Evolutionary conservation across 768 basidiomycete genomes (phyloP), one percentile per base, ranked within the genome.

Genomic region (Saitozyma sp.): DNA sequence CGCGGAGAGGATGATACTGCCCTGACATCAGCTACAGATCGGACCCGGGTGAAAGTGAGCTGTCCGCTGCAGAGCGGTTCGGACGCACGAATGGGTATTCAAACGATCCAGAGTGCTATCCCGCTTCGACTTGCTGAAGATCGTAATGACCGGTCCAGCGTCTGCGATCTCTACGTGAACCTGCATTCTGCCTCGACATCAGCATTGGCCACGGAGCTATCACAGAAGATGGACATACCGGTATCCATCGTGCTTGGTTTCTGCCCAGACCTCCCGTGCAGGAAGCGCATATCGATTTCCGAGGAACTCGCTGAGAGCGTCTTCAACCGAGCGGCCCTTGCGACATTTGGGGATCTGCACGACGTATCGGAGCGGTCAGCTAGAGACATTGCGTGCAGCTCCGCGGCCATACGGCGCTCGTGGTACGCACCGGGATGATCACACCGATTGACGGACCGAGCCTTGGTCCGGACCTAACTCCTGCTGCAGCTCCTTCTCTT

Each of bases 181-280:
- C 69, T 97, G 93, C 58, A 92, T 88, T n/a, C 81, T 82, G 58
- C 13, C 10, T 11, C 14, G n/a, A 5, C 5, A 2, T 55, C 16
- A 59, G 46, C 41, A 16, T 17, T 16, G 48, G 16, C 14, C 13
- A 39, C 10, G 11, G 40, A 38, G 8, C 9, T 16, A 49, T 0
- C 19, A 58, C 9, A 50, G 8, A 14, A 16, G 42, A 50, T 52
- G 11, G 13, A 40, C 76, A 43, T 16, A 82, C 82, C 93, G 84
- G 78, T 95, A 92, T 9, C 93, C 93, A 61, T 95, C 93, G 76
- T 94, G 94, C 78, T 97, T 97, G 0, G 87, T 92, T 80, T 97
- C 93, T 1, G 88, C 90, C 86, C 89, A 94, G 9, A 92, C 82
- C 37, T 75, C 78, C 10, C 83, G 80, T 0, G 82, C 49, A 4